Evolutionary conservation across 345 rosid genomes (phyloP), one percentile per base, ranked within the genome.

Genomic region (Eutrema yunnanense): DNA sequence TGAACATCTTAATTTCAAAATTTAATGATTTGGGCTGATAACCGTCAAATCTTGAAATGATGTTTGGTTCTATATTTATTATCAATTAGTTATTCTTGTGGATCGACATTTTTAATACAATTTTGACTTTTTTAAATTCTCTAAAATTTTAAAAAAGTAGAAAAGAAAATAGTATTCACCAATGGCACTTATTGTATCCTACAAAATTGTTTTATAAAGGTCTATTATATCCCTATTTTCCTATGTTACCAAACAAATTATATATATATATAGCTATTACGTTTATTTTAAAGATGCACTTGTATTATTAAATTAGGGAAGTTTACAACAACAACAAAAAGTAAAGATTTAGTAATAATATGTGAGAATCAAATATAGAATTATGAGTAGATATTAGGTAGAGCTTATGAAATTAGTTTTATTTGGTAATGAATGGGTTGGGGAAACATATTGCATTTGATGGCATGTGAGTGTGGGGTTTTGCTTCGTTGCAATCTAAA

Each of bases 381-480:
- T 34, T 54, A 27, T 64, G 71, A 73, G 54, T 36, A 56, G 58
- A 56, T 65, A 58, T 59, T 42, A 50, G 62, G 40, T 67, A 48
- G 53, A 41, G 5, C 16, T 47, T 22, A 33, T 73, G 36, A 32
- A 41, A 43, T 30, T 57, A 56, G 37, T 4, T 32, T 12, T 12
- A 65, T 42, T 62, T 48, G 40, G 59, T 40, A 49, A 70, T 70
- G 63, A 61, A 68, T 52, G 36, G 30, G 65, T 49, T 71, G 62
- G n/a, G 71, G 62, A 50, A 64, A 63, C 80, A 56, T 22, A 47
- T 37, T 48, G 65, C 29, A 63, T 54, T 55, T n/a, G 59, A 54
- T 69, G 14, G 72, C 75, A 76, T 76, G 75, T 76, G 80, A 70
- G 71, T 70, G 80, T 76, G 75, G 80, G 80, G 80, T 76, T 76